Evolutionary conservation across 2,329 filamentous ascomycete species (phyloP), one percentile per base, ranked within the genome.

Genomic region (Aspergillus cejpii): DNA sequence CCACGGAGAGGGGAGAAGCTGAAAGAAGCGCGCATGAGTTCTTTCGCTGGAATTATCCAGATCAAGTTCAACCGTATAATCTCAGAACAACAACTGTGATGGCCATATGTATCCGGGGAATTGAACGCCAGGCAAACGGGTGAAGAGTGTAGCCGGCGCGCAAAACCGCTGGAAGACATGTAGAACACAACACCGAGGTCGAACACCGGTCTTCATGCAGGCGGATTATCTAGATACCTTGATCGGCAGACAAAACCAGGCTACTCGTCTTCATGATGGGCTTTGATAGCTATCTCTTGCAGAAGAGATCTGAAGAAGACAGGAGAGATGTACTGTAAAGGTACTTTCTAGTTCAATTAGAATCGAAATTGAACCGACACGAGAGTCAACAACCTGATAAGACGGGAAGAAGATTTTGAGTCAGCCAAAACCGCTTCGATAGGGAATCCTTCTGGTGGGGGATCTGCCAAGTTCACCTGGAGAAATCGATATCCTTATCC

Each of bases 11-110:
- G 23, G 23, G 8, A n/a, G 37, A 44, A 44, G 49, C 40, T 50
- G 49, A 39, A 43, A 54, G 51, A 58, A 59, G 56, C 58, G 55
- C 50, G 65, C 64, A 68, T 66, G 61, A 67, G 64, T 68, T 56
- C 65, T 68, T 68, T 67, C 65, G 65, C 65, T 68, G 65, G 65
- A 64, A 65, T 68, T 67, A 65, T 63, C 65, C 65, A 68, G 63
- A 67, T 67, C 65, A 68, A 68, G 65, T 68, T 66, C 58, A 67
- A 68, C 65, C 65, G 65, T 68, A 66, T 68, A 54, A 59, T 68
- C 65, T 68, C 65, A 68, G 65, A 67, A 66, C 64, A 57, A 55
- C 57, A 48, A 49, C 44, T 40, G 47, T 34, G 38, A 39, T 21
- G 40, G 47, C 31, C 47, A 40, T 40, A 43, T 41, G 23, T 14